Evolutionary conservation across 2,329 filamentous ascomycete genomes (phyloP).

Genomic region (Epichloe baconii): DNA sequence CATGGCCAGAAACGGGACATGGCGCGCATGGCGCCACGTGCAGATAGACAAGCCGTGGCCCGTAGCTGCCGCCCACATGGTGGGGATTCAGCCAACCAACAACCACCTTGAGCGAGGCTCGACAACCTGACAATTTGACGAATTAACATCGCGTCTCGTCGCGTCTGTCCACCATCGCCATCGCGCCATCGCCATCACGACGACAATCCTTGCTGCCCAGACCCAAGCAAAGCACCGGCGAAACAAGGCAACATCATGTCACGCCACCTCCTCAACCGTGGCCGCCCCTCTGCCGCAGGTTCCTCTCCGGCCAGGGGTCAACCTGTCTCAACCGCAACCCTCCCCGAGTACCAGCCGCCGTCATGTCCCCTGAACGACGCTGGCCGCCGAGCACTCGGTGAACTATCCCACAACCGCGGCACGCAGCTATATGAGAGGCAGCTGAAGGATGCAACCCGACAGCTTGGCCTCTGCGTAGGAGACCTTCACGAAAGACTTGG

Average conservation of each 20-base stretch:
- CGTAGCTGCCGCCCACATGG: background rate
- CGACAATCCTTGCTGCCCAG: background rate
- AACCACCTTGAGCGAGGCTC: background rate
- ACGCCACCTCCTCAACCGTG: slow-evolving; percentile 19
- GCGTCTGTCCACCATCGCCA: slow-evolving; percentile 1
- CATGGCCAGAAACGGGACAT: background rate
- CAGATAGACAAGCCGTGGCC: background rate
- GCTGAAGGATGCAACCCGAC: slow-evolving; percentile 28
- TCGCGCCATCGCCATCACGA: slow-evolving; percentile 3
- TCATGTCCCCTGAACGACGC: slow-evolving; percentile 29
- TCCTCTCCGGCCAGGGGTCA: background rate
- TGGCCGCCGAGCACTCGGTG: slow-evolving; percentile 26
- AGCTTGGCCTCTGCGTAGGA: slow-evolving; percentile 32
- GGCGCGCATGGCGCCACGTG: background rate
- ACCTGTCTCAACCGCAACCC: slow-evolving; percentile 11
- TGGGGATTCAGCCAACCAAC: background rate
- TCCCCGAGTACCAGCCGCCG: slow-evolving; percentile 40
- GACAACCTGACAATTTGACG: background rate
- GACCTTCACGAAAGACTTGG: slow-evolving; percentile 35
- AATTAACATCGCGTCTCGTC: background rate
- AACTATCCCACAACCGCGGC: slow-evolving; percentile 29
- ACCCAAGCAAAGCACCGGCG: background rate
- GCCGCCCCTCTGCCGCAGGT: slow-evolving; percentile 6
- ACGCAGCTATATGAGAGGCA: slow-evolving; percentile 32
- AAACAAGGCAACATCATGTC: slow-evolving; percentile 16